Evolutionary conservation across 2,329 filamentous ascomycete species (phyloP).

Genomic region (Apiospora aurea): DNA sequence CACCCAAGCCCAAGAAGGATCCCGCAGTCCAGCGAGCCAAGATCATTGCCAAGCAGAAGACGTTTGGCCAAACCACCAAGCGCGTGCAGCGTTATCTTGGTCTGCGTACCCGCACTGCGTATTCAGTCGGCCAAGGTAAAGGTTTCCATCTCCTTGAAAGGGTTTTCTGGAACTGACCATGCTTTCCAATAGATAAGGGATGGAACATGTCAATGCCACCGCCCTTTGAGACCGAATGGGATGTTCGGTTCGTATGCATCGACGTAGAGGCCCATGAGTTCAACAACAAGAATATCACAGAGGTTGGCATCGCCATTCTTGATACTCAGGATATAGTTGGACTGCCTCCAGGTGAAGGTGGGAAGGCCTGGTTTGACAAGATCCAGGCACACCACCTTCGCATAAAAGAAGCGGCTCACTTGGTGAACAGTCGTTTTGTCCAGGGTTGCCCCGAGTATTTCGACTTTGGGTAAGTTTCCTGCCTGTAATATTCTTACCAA

Average conservation of each 20-base stretch:
- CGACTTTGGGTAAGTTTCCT: slow-evolving; percentile 70
- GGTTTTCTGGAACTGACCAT: neutral
- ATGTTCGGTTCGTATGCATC: slow-evolving; percentile 77
- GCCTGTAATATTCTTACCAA: neutral
- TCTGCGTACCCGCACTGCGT: slow-evolving; percentile 50
- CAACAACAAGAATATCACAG: slow-evolving; percentile 73
- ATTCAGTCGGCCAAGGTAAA: slow-evolving; percentile 27
- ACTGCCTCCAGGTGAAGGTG: slow-evolving; percentile 66
- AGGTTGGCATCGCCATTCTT: slow-evolving; percentile 83
- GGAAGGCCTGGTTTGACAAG: slow-evolving; percentile 69
- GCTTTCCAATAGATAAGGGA: slow-evolving; percentile 22
- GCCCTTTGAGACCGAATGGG: slow-evolving; percentile 55
- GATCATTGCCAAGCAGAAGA: slow-evolving; percentile 56
- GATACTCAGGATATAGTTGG: slow-evolving; percentile 68
- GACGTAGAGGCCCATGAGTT: slow-evolving; percentile 85
- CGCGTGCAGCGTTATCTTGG: slow-evolving; percentile 76
- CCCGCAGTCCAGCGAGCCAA: slow-evolving; percentile 53
- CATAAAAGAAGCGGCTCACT: slow-evolving; percentile 70
- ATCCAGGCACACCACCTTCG: slow-evolving; percentile 80
- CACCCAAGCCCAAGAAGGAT: slow-evolving; percentile 50
- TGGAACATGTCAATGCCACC: slow-evolving; percentile 47
- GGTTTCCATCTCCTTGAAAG: neutral
- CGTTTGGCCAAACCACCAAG: slow-evolving; percentile 63
- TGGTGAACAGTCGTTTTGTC: slow-evolving; percentile 74
- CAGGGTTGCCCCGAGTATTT: slow-evolving; percentile 76